Evolutionary conservation across 2,329 filamentous ascomycete species (phyloP).

Genomic region (Colletotrichum endophyticum): DNA sequence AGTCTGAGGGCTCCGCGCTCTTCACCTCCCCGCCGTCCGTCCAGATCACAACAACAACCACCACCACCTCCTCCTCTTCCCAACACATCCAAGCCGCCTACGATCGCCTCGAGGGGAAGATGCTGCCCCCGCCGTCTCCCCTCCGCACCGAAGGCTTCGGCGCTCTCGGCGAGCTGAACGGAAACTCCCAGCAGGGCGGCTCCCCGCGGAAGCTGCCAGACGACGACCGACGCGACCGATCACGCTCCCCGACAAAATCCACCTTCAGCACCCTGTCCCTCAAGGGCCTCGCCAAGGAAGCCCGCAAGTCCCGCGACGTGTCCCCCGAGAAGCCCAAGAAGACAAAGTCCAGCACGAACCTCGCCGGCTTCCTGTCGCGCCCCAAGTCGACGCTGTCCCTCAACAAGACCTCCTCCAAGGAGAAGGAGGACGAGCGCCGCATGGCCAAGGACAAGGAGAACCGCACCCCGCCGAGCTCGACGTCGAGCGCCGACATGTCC

Average conservation of each 20-base stretch:
- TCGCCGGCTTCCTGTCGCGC: conserved; percentile 77
- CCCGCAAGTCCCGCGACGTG: conserved; percentile 44
- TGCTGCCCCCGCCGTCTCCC: conserved; percentile 32
- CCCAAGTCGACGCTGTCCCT: conserved; percentile 76
- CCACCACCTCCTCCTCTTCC: conserved; percentile 6
- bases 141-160: conserved; percentile 35
- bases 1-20: conserved; percentile 42
- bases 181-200: conserved; percentile 53
- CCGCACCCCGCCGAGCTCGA: conserved; percentile 62
- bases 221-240: conserved; percentile 33
- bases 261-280: conserved; percentile 48
- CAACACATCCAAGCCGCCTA: conserved; percentile 17
- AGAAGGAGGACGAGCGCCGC: conserved; percentile 56
- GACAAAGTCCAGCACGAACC: conserved; percentile 81
- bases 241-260: conserved; percentile 49
- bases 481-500: conserved; percentile 41
- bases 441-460: conserved; percentile 81
- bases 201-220: conserved; percentile 44
- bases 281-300: conserved; percentile 45
- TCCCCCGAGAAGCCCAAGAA: conserved; percentile 73
- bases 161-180: conserved; percentile 61
- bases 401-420: conserved; percentile 46
- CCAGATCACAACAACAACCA: conserved; percentile 20
- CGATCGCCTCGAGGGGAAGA: conserved; percentile 19
- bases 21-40: conserved; percentile 26